Conservation (phyloP, 139 green algal genomes). For the Tetradesmus lagerheimii region DNA sequence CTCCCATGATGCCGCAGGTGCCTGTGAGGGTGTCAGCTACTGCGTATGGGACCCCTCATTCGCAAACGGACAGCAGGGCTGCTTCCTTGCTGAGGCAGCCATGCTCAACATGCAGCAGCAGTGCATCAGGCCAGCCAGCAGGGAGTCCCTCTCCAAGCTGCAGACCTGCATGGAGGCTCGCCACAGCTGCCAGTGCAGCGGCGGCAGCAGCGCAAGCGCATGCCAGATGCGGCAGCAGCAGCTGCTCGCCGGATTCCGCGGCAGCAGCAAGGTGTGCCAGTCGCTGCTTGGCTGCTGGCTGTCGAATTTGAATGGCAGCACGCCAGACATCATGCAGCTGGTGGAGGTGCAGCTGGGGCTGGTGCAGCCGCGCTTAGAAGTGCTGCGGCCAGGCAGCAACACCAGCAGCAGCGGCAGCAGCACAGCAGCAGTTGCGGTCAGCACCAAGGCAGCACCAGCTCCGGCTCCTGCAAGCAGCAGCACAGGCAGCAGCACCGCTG, state of each 20-base stretch:
- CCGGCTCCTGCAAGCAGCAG: not conserved
- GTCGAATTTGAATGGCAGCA: conserved; percentile 22
- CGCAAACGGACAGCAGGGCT: conserved; percentile 40
- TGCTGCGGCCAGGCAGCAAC: not conserved
- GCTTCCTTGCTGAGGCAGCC: conserved; percentile 20
- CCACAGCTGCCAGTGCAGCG: conserved; percentile 43
- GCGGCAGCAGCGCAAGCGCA: conserved; percentile 2
- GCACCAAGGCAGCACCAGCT: not conserved
- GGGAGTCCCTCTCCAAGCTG: conserved; percentile 10
- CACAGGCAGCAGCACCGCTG: not conserved
- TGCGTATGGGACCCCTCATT: conserved; percentile 38
- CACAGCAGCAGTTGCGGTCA: not conserved
- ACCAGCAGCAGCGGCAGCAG: conserved; percentile 3
- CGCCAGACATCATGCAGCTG: conserved; percentile 23
- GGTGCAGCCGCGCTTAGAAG: conserved; percentile 27
- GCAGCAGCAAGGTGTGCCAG: conserved; percentile 21
- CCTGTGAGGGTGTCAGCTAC: conserved; percentile 20
- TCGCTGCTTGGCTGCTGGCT: conserved; percentile 49
- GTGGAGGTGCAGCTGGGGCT: conserved; percentile 43
- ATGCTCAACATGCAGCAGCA: conserved; percentile 35
- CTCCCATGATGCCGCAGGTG: not conserved
- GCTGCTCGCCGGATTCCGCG: not conserved
- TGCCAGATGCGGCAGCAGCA: conserved; percentile 30
- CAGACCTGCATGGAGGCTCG: conserved; percentile 33
- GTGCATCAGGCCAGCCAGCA: conserved; percentile 8